Conservation (phyloP, 1,284 basidiomycete species). For the Marasmius sp. region DNA sequence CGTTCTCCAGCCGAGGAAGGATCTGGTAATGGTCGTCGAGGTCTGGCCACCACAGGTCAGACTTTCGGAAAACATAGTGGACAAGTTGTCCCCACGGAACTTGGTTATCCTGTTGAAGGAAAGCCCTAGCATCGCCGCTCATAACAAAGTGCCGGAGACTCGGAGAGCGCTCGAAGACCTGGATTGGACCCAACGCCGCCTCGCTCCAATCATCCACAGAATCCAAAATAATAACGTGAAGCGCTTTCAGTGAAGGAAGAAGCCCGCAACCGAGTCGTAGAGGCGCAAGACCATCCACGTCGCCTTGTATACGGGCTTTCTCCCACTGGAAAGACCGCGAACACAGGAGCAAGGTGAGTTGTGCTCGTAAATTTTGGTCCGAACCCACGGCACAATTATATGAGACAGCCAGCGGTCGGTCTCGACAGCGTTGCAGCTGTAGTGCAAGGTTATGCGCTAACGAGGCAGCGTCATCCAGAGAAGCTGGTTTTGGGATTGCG, state of each 20-base stretch:
- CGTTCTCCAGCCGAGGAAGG: not conserved
- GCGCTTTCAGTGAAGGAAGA: not conserved
- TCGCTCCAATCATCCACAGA: not conserved
- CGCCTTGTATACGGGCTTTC: not conserved
- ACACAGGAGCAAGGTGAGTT: not conserved
- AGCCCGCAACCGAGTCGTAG: not conserved
- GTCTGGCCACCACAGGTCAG: not conserved
- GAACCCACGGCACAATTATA: not conserved
- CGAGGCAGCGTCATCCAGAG: not conserved
- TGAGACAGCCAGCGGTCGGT: not conserved
- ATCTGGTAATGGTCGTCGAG: not conserved
- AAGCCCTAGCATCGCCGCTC: not conserved
- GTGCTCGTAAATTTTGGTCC: not conserved
- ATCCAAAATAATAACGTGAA: not conserved
- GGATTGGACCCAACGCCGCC: too few relatives aligned
- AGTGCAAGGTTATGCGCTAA: not conserved
- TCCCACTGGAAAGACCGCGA: not conserved
- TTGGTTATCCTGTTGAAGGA: not conserved
- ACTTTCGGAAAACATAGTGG: not conserved
- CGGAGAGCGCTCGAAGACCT: not conserved
- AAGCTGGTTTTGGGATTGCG: not conserved
- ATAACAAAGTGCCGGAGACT: not conserved
- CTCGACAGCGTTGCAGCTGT: not conserved
- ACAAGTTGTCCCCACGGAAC: not conserved
- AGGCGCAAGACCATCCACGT: not conserved